phyloP scores from a whole-genome alignment of 805 yeast species.

The Vanderwaltozyma polyspora region DNA sequence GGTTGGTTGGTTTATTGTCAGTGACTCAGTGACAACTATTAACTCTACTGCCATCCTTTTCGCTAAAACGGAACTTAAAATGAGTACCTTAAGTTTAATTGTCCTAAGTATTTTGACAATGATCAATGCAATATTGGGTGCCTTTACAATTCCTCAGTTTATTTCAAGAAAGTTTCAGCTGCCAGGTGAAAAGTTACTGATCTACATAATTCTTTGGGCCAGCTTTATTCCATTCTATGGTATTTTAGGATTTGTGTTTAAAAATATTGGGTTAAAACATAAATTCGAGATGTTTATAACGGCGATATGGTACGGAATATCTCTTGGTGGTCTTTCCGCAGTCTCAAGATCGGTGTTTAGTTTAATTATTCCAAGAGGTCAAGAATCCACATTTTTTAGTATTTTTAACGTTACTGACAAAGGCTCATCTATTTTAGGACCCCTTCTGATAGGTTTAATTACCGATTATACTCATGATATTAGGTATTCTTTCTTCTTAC shows the following conservation, averaged over 20 bases:
- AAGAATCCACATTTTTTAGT: conserved; percentile 66
- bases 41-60: conserved; percentile 70
- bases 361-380: conserved; percentile 60
- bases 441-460: conserved; percentile 57
- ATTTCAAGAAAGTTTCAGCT: conserved; percentile 28
- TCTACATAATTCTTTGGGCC: conserved; percentile 48
- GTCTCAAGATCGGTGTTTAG: conserved; percentile 59
- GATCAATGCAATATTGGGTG: conserved; percentile 57
- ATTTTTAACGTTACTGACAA: conserved; percentile 70
- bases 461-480: conserved; percentile 66
- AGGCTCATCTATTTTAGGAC: conserved; percentile 68
- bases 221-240: conserved; percentile 65
- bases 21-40: conserved; percentile 68
- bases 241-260: conserved; percentile 48
- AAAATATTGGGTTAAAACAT: conserved; percentile 45
- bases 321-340: conserved; percentile 64
- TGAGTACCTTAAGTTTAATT: conserved; percentile 58
- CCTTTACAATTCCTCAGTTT: conserved; percentile 42
- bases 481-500: conserved; percentile 57
- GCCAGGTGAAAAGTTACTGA: conserved; percentile 38
- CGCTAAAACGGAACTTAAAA: conserved; percentile 57
- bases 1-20: conserved; percentile 64
- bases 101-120: conserved; percentile 56
- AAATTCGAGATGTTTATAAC: conserved; percentile 57
- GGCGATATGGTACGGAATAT: conserved; percentile 66